Evolutionary conservation across 352 stramenopile genomes (phyloP).

Genomic region (Phytophthora boehmeriae): DNA sequence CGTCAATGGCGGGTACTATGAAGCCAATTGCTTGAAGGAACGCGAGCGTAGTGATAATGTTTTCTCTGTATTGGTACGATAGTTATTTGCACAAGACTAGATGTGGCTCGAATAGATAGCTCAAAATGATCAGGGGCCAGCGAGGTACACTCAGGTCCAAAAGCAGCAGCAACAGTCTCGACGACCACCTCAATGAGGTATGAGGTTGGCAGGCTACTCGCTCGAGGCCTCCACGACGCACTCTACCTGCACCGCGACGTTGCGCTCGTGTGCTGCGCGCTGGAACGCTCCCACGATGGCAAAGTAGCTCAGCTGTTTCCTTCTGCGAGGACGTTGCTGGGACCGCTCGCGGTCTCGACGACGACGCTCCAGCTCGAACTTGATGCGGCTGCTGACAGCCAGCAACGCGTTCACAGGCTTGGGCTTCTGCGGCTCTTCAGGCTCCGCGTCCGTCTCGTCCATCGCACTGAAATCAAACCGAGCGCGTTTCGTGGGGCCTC

Average conservation of each 20-base stretch:
- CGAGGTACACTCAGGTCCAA: constrained; percentile 5
- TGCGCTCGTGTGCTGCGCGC: constrained; percentile 70
- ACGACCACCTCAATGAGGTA: background rate
- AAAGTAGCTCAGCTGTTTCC: constrained; percentile 81
- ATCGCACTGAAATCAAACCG: constrained; percentile 60
- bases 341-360: constrained; percentile 53
- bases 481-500: constrained; percentile 54
- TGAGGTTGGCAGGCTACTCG: constrained; percentile 11
- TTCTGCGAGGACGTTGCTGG: constrained; percentile 53
- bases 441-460: constrained; percentile 24
- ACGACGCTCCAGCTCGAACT: constrained; percentile 72
- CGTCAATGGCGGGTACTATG: background rate
- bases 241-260: constrained; percentile 48
- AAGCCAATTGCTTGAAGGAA: too few species aligned
- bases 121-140: constrained; percentile 36
- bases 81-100: constrained; percentile 46
- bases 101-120: constrained; percentile 47
- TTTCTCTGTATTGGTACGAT: constrained; percentile 46
- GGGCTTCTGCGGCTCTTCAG: constrained; percentile 32
- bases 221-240: constrained; percentile 41
- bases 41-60: constrained; percentile 18
- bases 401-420: constrained; percentile 62
- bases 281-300: constrained; percentile 84
- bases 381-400: constrained; percentile 72
- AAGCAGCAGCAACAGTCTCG: constrained; percentile 5